phyloP scores from a whole-genome alignment of 176 grass and related monocot species.

The Bromus sterilis region DNA sequence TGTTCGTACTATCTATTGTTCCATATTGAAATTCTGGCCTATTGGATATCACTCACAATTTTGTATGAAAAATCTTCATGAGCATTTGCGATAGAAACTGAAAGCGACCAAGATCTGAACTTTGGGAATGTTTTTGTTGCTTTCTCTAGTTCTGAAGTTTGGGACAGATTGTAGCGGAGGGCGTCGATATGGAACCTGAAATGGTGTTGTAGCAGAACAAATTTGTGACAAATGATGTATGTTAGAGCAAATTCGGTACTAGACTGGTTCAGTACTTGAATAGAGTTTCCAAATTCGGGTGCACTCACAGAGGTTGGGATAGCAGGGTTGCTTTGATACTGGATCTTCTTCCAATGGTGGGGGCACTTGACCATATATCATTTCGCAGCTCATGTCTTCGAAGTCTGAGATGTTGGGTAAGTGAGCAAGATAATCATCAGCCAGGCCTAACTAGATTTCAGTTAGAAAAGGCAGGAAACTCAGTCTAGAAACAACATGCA shows the following conservation, averaged over 20 bases:
- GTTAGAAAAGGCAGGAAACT: background rate
- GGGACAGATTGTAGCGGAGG: conserved; percentile 54
- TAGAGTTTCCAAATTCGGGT: background rate
- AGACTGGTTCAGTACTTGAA: background rate
- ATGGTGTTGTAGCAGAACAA: background rate
- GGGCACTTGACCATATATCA: conserved; percentile 85
- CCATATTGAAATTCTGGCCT: background rate
- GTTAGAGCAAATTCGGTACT: background rate
- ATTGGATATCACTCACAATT: background rate
- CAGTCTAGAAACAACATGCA: background rate
- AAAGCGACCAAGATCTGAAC: background rate
- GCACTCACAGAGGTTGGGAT: conserved; percentile 61
- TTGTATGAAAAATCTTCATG: background rate
- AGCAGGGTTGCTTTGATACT: conserved; percentile 76
- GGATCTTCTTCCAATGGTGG: conserved; percentile 81
- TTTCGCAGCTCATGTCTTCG: conserved; percentile 96
- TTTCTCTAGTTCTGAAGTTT: conserved; percentile 45
- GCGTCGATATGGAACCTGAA: conserved; percentile 78
- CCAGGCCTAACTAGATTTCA: background rate
- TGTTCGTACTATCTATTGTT: background rate
- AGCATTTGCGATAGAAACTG: background rate
- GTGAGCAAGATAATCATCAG: background rate
- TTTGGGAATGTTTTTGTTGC: background rate
- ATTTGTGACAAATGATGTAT: background rate
- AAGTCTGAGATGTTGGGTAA: conserved; percentile 49